phyloP scores from a whole-genome alignment of 78 protist species.

The Protostelium mycophagum region DNA sequence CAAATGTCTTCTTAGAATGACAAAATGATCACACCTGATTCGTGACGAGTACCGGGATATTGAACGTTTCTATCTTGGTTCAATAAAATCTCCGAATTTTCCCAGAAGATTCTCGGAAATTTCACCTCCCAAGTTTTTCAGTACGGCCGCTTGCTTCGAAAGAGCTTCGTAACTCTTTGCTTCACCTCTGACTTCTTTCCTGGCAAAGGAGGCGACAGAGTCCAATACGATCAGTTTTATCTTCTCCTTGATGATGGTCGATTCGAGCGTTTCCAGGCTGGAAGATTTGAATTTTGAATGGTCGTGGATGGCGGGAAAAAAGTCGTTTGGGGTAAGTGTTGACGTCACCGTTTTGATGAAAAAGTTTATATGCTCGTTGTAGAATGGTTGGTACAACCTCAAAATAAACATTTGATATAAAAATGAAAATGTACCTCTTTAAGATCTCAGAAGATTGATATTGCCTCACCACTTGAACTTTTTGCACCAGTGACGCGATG shows the following conservation, averaged over 20 bases:
- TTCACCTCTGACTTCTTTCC: background rate
- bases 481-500: background rate
- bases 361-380: too few relatives aligned
- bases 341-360: too few relatives aligned
- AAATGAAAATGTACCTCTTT: too few relatives aligned
- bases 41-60: background rate
- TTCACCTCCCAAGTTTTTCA: background rate
- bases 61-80: background rate
- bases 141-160: background rate
- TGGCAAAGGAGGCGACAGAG: background rate
- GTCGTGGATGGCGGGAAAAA: background rate
- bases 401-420: too few relatives aligned
- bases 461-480: background rate
- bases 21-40: too few relatives aligned
- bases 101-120: background rate
- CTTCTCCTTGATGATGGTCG: background rate
- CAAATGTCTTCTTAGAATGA: too few relatives aligned
- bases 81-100: background rate
- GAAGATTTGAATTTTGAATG: background rate
- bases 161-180: background rate
- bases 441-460: background rate
- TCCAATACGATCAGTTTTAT: background rate
- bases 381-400: too few relatives aligned
- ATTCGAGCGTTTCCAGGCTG: background rate
- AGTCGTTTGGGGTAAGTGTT: too few relatives aligned